Evolutionary conservation across 2,329 filamentous ascomycete species (phyloP).

Genomic region (Neonectria magnoliae): DNA sequence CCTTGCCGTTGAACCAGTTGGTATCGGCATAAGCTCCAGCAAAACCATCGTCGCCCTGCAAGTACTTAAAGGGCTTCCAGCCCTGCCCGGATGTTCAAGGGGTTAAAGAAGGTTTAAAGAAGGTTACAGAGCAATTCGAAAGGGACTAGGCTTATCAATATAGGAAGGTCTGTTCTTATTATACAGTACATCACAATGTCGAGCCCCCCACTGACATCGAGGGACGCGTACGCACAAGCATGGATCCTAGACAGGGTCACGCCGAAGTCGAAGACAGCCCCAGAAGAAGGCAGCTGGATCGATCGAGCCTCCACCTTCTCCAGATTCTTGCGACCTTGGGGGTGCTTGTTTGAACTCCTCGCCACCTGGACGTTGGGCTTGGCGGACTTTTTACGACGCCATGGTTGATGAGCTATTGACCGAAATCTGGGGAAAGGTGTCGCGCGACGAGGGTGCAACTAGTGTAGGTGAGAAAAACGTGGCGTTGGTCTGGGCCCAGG

Average conservation of each 20-base stretch:
- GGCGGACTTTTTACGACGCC: constrained; percentile 25
- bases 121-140: not conserved
- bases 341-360: constrained; percentile 25
- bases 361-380: constrained; percentile 18
- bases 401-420: constrained; percentile 5
- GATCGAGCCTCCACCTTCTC: constrained; percentile 7
- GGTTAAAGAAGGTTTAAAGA: constrained; percentile 28
- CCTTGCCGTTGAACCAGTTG: constrained; percentile 43
- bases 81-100: constrained; percentile 26
- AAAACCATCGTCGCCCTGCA: no score
- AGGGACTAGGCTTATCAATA: not conserved
- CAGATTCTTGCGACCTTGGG: constrained; percentile 12
- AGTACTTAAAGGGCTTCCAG: constrained; percentile 14
- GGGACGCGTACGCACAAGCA: not conserved
- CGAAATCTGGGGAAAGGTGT: constrained; percentile 17
- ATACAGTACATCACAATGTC: not conserved
- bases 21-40: constrained; percentile 42
- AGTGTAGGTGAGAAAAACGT: constrained; percentile 20
- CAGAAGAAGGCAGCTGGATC: not conserved
- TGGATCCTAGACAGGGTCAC: not conserved
- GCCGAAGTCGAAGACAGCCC: not conserved
- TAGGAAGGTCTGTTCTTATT: constrained; percentile 13
- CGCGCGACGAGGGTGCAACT: constrained; percentile 14
- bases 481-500: not conserved
- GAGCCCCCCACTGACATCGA: not conserved